phyloP scores from a whole-genome alignment of 148 eudicot species.

The Chenopodium album region DNA sequence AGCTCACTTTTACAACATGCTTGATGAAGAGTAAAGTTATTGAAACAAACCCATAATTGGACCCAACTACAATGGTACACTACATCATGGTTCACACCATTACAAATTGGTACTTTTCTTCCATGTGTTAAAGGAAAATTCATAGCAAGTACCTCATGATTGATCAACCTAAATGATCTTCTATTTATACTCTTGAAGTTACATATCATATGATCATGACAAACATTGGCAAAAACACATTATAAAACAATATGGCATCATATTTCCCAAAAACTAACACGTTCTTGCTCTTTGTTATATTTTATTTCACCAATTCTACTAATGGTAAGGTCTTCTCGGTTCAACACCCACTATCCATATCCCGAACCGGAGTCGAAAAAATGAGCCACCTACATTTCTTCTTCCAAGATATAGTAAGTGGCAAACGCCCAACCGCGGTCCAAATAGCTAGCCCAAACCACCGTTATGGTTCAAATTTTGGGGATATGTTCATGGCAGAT shows the following conservation, averaged over 20 bases:
- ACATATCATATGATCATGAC: no score
- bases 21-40: no score
- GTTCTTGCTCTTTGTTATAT: neutral
- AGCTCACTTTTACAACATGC: no score
- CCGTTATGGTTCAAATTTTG: constrained; percentile 8
- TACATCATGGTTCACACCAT: no score
- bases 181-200: no score
- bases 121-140: no score
- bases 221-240: no score
- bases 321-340: constrained; percentile 9
- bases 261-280: neutral
- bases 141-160: no score
- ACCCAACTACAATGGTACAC: no score
- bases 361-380: constrained; percentile 25
- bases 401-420: constrained; percentile 46
- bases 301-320: neutral
- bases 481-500: constrained; percentile 32
- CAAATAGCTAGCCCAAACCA: constrained; percentile 27
- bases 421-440: constrained; percentile 42
- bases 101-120: no score
- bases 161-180: no score
- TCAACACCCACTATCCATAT: constrained; percentile 5
- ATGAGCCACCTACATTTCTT: constrained; percentile 42
- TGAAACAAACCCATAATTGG: no score
- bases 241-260: constrained; percentile 4